phyloP scores from a whole-genome alignment of 2,329 filamentous ascomycete genomes.

The Cryphonectria naterciae region DNA sequence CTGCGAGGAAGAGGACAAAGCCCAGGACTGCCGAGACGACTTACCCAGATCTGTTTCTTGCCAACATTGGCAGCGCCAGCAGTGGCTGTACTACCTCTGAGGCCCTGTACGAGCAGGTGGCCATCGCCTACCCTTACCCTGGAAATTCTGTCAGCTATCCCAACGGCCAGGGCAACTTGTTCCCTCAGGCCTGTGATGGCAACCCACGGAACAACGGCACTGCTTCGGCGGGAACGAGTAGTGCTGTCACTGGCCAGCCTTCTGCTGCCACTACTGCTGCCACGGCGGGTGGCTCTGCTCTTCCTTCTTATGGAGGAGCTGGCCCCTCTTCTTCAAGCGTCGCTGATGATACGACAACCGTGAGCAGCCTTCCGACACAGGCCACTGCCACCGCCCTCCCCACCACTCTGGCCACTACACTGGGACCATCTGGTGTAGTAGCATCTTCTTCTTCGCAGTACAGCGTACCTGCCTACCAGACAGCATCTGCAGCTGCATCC shows the following conservation, averaged over 20 bases:
- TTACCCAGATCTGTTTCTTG: slow-evolving; percentile 71
- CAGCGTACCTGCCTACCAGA: neutral
- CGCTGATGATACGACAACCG: neutral
- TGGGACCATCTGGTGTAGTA: neutral
- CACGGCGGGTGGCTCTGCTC: neutral
- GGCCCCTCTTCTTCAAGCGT: neutral
- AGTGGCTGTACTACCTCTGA: slow-evolving; percentile 59
- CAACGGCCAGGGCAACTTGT: slow-evolving; percentile 39
- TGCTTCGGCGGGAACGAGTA: neutral
- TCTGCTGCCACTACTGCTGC: neutral
- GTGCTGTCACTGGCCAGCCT: neutral
- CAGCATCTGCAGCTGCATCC: neutral
- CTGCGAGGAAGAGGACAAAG: slow-evolving; percentile 27
- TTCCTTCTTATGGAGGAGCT: neutral
- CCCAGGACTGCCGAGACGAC: slow-evolving; percentile 41
- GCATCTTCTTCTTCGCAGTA: neutral
- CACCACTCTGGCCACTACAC: neutral
- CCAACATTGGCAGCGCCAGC: slow-evolving; percentile 56
- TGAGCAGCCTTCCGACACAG: neutral
- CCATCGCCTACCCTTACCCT: slow-evolving; percentile 65
- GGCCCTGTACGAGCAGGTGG: slow-evolving; percentile 42
- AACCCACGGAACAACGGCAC: slow-evolving; percentile 33
- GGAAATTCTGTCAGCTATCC: slow-evolving; percentile 57
- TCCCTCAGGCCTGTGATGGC: slow-evolving; percentile 38
- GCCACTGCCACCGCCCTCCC: neutral